Evolutionary conservation across 1,284 basidiomycete species (phyloP).

Genomic region (Inonotus hispidus): DNA sequence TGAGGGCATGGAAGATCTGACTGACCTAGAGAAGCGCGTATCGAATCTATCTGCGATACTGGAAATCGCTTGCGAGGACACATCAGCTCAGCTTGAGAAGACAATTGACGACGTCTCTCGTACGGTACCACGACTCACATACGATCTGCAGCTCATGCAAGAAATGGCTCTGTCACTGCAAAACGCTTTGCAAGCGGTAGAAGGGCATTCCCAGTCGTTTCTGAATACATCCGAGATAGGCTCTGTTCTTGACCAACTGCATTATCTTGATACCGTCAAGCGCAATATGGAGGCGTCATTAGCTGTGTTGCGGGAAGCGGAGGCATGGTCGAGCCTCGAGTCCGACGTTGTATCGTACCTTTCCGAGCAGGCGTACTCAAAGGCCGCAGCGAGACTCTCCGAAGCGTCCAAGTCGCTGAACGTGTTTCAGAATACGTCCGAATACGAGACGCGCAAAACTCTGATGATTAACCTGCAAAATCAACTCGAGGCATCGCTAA

Average conservation of each 20-base stretch:
- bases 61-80: conserved; percentile 83
- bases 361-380: conserved; percentile 70
- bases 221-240: conserved; percentile 49
- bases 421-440: conserved; percentile 84
- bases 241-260: conserved; percentile 65
- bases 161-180: conserved; percentile 80
- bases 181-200: conserved; percentile 51
- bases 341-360: conserved; percentile 82
- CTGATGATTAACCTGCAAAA: conserved; percentile 90
- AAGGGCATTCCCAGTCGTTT: conserved; percentile 41
- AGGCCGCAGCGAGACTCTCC: conserved; percentile 82
- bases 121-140: conserved; percentile 80
- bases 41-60: conserved; percentile 69
- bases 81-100: conserved; percentile 77
- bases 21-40: conserved; percentile 68
- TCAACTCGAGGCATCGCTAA: conserved; percentile 85
- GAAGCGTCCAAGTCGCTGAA: conserved; percentile 85
- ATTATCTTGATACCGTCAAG: conserved; percentile 78
- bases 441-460: conserved; percentile 79
- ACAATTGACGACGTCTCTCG: conserved; percentile 87
- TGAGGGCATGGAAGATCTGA: conserved; percentile 49
- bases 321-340: conserved; percentile 92
- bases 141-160: conserved; percentile 93
- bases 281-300: conserved; percentile 80
- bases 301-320: conserved; percentile 84